Evolutionary conservation across 371 early-diverging fungal species (phyloP), one percentile per base, ranked within the genome.

Genomic region (Mortierella sp.): DNA sequence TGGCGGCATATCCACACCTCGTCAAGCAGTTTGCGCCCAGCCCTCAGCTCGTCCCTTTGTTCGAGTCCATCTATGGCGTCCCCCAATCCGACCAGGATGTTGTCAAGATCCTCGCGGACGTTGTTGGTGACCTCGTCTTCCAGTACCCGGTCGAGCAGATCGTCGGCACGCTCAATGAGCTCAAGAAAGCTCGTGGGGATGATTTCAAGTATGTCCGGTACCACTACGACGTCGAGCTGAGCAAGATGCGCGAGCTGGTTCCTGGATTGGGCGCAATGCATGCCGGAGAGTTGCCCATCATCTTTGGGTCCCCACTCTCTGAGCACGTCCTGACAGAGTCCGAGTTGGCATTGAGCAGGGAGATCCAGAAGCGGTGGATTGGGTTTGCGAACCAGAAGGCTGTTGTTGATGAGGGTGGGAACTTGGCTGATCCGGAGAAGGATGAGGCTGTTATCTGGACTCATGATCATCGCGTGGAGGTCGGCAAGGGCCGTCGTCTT

Each of bases 201-300:
- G 34, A 34, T 19, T 69, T 69, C 19, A 55, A 10, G 3, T n/a
- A 55, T 22, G 41, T n/a, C 22, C 53, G 70, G 8, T 58, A 69
- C 13, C 44, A 55, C 26, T 69, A 53, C 58, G 70, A 69, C 40
- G 58, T 53, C 0, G 29, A 10, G 7, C n/a, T 69, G 9, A 24
- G 10, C 40, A 55, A 52, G 43, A 58, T 69, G 58, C 26, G 55
- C 14, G 58, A 40, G 10, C 19, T 29, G 22, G 22, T 58, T 0
- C 70, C 70, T 8, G 45, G 70, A 9, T 11, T 55, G 22, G 70
- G 70, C 22, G 70, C 70, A 3, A 69, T 69, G 70, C 55, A 55
- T 22, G 58, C 43, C 29, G 58, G 70, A 26, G 70, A 69, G 24
- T 19, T 55, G 22, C 29, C 43, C 58, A 41, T 69, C 24, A 22